phyloP scores from a whole-genome alignment of 306 rosid species.

The Geum urbanum region DNA sequence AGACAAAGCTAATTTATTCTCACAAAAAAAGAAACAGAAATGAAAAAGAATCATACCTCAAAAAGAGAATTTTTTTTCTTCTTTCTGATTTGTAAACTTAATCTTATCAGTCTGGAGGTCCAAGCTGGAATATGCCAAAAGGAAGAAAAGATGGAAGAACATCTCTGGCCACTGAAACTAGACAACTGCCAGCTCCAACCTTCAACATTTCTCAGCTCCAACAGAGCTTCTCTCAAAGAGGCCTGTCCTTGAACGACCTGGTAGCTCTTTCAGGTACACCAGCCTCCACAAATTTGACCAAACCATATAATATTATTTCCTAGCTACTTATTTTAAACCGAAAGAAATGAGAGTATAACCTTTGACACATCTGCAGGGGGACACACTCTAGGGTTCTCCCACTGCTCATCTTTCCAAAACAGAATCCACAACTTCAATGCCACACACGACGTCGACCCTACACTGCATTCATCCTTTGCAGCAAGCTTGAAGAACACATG shows the following conservation, averaged over 20 bases:
- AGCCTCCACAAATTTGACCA: not conserved
- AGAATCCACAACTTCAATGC: slow-evolving; percentile 57
- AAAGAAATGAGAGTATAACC: not conserved
- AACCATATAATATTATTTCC: not conserved
- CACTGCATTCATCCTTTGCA: slow-evolving; percentile 40
- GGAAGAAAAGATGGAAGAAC: slow-evolving; percentile 66
- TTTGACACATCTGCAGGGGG: slow-evolving; percentile 54
- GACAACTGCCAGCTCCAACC: slow-evolving; percentile 64
- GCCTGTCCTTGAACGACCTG: slow-evolving; percentile 46
- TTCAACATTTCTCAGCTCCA: slow-evolving; percentile 60
- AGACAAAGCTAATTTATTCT: not conserved
- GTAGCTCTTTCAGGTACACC: slow-evolving; percentile 52
- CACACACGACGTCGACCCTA: slow-evolving; percentile 57
- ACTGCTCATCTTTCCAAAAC: slow-evolving; percentile 60
- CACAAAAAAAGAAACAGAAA: not conserved
- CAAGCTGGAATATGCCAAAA: slow-evolving; percentile 64
- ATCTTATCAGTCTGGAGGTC: slow-evolving; percentile 71
- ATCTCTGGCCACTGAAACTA: slow-evolving; percentile 73
- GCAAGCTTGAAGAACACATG: slow-evolving; percentile 35
- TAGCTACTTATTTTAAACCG: not conserved
- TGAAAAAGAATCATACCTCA: not conserved
- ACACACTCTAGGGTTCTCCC: slow-evolving; percentile 86
- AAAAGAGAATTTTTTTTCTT: not conserved
- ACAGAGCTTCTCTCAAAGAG: slow-evolving; percentile 47
- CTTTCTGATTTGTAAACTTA: slow-evolving; percentile 13